Base-by-base conservation (phyloP, 2,329 filamentous ascomycete species). In the Botrytis medusae region DNA sequence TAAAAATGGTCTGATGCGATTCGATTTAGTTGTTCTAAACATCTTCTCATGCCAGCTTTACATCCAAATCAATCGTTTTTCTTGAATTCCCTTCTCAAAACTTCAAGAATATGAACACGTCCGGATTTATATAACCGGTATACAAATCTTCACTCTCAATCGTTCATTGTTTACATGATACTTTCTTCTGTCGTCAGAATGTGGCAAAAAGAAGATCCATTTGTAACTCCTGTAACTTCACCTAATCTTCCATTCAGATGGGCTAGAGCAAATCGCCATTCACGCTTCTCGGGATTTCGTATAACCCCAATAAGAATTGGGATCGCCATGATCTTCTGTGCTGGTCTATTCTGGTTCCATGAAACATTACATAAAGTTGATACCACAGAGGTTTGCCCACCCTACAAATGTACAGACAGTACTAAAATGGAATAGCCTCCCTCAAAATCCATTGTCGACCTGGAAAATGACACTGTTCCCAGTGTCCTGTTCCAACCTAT, bases 181-280 rank as follows among this genome's bases (percentile, higher is more conserved):
- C 34, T 34, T 16, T 14, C 10, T 57, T 9, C 22, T 8, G 10
- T 40, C 40, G 25, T 40, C 51, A 29, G 29, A 48, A 79, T 79
- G 78, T 75, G 75, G 74, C 69, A 76, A 37, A 74, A 77, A 46
- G 74, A 77, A 29, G 77, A 79, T 69, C 77, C 78, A 25, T 79
- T 78, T 72, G 77, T 72, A 5, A 76, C 77, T 37, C 75, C 75
- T 12, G 29, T 32, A 32, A 57, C 57, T 54, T 72, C 62, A 57
- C 71, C 65, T 44, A 73, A 65, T 22, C 62, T 70, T 7, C 64
- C 59, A 40, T 76, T 75, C 69, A 74, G 73, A 64, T 78, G 77
- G 77, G 73, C 75, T n/a, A 71, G 76, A 68, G 73, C 74, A 16
- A 37, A 59, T 4, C 74, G 77, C 40, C 69, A 74, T n/a, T 69